Conservation (phyloP, 169 alveolate species). For the Theileria equi region DNA sequence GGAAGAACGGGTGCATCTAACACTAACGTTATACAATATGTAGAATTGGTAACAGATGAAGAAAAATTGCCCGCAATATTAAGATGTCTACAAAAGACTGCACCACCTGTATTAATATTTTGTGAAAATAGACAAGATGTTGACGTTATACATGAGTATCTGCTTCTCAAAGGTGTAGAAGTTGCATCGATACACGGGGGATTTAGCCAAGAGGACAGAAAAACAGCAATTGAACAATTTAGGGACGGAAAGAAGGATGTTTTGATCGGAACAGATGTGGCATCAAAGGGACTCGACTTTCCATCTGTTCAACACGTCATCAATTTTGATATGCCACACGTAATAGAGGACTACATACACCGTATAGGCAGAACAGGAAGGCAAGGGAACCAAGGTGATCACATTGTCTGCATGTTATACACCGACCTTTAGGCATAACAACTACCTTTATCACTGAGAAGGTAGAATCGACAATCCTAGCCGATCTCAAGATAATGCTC, state of each 20-base stretch:
- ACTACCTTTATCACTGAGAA: constrained; percentile 88
- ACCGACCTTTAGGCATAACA: constrained; percentile 78
- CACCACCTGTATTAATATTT: constrained; percentile 93
- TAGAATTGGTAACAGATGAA: constrained; percentile 90
- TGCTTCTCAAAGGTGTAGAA: constrained; percentile 84
- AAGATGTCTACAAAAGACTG: constrained; percentile 88
- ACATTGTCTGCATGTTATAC: background rate
- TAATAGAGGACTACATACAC: constrained; percentile 95
- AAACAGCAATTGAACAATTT: constrained; percentile 79
- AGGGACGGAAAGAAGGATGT: constrained; percentile 81
- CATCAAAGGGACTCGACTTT: constrained; percentile 96
- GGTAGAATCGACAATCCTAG: constrained; percentile 70
- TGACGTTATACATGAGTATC: constrained; percentile 92
- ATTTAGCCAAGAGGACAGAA: constrained; percentile 85
- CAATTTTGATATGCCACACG: constrained; percentile 98
- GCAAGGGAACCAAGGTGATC: constrained; percentile 78
- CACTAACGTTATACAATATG: constrained; percentile 89
- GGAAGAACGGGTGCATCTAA: constrained; percentile 93
- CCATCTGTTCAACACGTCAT: constrained; percentile 94
- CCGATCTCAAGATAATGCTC: constrained; percentile 86
- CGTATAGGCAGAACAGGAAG: constrained; percentile 99
- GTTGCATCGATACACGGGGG: constrained; percentile 91
- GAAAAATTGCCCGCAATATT: constrained; percentile 84
- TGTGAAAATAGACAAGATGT: constrained; percentile 92
- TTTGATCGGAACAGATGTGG: constrained; percentile 93